Conservation (phyloP, 306 rosid species). For the Arachis hypogaea region DNA sequence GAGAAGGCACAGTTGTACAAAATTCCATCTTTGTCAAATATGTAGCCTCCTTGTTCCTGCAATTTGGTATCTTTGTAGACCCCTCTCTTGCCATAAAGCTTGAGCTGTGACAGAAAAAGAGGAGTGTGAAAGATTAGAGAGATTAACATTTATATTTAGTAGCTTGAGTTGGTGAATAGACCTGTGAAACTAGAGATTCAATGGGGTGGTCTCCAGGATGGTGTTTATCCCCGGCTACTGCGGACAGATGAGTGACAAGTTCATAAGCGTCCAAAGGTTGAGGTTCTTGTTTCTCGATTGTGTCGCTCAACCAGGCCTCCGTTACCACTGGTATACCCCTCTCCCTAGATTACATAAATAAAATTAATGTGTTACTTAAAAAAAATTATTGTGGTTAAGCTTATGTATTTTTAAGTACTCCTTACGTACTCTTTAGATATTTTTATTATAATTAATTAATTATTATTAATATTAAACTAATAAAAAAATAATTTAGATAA, state of each 20-base stretch:
- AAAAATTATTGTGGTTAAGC: too few species aligned
- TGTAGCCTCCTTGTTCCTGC: constrained; percentile 70
- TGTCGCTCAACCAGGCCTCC: constrained; percentile 71
- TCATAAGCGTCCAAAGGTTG: constrained; percentile 86
- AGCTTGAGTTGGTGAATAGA: constrained; percentile 25
- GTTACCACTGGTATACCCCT: constrained; percentile 67
- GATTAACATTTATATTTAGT: too few species aligned
- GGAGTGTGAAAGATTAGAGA: neutral
- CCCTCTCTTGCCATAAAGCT: constrained; percentile 83
- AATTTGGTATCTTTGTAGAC: constrained; percentile 71
- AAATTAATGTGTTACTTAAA: too few species aligned
- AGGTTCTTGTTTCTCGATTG: constrained; percentile 77
- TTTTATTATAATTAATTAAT: too few species aligned
- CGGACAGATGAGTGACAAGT: constrained; percentile 71
- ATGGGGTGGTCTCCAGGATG: constrained; percentile 80
- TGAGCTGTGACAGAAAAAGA: constrained; percentile 58
- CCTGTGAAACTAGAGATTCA: constrained; percentile 73
- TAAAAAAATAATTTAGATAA: too few species aligned
- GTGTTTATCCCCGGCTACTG: constrained; percentile 76
- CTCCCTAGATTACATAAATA: constrained; percentile 34
- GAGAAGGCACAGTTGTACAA: constrained; percentile 84
- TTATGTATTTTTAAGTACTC: too few species aligned
- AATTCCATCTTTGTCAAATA: constrained; percentile 69
- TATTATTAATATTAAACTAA: too few species aligned
- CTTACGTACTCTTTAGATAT: too few species aligned